Conservation (phyloP, 108 stramenopile genomes). For the Nitzschia sp. region DNA sequence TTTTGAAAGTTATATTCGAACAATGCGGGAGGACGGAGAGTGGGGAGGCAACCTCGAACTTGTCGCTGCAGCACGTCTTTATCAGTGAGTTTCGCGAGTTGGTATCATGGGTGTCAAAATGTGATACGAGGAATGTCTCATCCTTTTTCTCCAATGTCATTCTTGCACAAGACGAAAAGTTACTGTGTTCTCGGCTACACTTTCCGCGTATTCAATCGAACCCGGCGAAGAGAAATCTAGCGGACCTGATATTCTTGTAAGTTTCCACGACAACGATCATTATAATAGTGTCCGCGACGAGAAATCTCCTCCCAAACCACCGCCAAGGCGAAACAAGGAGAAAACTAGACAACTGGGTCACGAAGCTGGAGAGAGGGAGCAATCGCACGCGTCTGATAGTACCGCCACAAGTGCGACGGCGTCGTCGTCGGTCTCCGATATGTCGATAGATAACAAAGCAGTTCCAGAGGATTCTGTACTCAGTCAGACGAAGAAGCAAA, state of each 20-base stretch:
- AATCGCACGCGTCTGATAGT: neutral
- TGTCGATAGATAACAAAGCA: neutral
- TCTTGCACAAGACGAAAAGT: constrained; percentile 47
- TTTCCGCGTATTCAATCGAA: constrained; percentile 66
- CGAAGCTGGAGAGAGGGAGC: too few species aligned
- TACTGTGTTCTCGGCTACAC: constrained; percentile 59
- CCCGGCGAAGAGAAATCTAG: constrained; percentile 35
- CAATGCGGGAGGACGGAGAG: constrained; percentile 73
- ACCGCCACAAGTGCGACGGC: constrained; percentile 1
- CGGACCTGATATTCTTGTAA: constrained; percentile 58
- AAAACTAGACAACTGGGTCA: neutral
- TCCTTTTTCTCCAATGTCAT: neutral
- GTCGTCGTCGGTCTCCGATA: neutral
- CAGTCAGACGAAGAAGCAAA: neutral
- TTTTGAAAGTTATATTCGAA: constrained; percentile 63
- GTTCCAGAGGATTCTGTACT: constrained; percentile 1
- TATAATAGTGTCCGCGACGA: constrained; percentile 75
- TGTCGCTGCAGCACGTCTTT: constrained; percentile 72
- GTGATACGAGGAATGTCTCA: too few species aligned
- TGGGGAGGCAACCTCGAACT: constrained; percentile 87
- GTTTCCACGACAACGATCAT: constrained; percentile 85
- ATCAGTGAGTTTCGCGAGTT: constrained; percentile 42
- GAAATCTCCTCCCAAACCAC: constrained; percentile 8
- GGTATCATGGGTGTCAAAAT: neutral
- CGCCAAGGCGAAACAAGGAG: neutral